A percentile compares a stretch with the other conserved stretches of the same genome.
phyloP scores from a whole-genome alignment of 2,329 filamentous ascomycete genomes.

The Byssochlamys sp. region DNA sequence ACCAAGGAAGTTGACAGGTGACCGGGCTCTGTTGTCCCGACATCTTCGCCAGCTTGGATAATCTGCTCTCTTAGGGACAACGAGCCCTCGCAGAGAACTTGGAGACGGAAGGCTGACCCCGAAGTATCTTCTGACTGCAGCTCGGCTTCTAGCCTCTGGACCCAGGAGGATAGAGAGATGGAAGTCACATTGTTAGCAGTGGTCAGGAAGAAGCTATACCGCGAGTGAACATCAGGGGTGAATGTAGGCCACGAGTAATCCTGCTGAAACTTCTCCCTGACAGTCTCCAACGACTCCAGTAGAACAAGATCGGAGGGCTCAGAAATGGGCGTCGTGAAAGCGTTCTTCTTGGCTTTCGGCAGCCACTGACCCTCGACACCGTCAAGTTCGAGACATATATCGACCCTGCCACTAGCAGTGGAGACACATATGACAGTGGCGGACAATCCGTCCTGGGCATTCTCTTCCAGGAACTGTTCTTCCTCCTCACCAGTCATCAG shows the following conservation, averaged over 20 bases:
- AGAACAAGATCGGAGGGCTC: constrained; percentile 36
- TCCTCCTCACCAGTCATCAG: constrained; percentile 45
- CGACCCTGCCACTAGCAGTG: constrained; percentile 46
- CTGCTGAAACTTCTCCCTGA: constrained; percentile 18
- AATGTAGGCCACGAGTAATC: constrained; percentile 43
- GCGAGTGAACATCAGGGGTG: constrained; percentile 45
- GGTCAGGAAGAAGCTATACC: constrained; percentile 52
- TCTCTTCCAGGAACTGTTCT: constrained; percentile 31
- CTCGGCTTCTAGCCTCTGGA: constrained; percentile 47
- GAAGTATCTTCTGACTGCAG: constrained; percentile 42
- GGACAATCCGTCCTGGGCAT: constrained; percentile 43
- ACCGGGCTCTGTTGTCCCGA: constrained; percentile 15
- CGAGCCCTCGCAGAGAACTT: constrained; percentile 45
- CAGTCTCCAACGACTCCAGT: constrained; percentile 37
- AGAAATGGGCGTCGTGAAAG: constrained; percentile 32
- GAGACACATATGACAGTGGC: constrained; percentile 50
- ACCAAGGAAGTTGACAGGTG: constrained; percentile 42
- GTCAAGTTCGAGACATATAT: constrained; percentile 52
- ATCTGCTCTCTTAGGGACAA: constrained; percentile 42
- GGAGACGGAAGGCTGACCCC: constrained; percentile 48
- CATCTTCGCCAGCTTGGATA: constrained; percentile 29
- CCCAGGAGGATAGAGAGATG: constrained; percentile 49
- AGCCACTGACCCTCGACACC: constrained; percentile 57
- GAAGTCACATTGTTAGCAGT: constrained; percentile 45
- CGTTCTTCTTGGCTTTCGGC: constrained; percentile 36